phyloP scores from a whole-genome alignment of 2,329 filamentous ascomycete species.

The Cladophialophora carrionii region DNA sequence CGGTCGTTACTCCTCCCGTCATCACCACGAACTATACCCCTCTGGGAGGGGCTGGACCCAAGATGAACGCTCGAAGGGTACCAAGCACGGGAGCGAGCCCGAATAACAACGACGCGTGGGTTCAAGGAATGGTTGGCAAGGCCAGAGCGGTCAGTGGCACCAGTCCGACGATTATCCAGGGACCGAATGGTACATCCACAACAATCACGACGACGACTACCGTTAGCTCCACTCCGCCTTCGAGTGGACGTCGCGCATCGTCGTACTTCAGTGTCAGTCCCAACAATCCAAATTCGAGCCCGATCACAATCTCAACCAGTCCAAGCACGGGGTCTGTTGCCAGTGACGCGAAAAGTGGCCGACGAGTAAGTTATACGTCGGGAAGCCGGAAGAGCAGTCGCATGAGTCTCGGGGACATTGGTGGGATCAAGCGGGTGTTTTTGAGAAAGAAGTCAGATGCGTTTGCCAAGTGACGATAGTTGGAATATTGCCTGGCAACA shows the following conservation, averaged over 20 bases:
- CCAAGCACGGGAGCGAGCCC: conserved; percentile 46
- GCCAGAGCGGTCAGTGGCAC: conserved; percentile 42
- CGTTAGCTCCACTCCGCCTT: conserved; percentile 22
- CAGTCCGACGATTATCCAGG: conserved; percentile 23
- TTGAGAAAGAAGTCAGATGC: conserved; percentile 34
- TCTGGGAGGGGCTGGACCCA: conserved; percentile 52
- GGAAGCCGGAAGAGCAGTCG: conserved; percentile 25
- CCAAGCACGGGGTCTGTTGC: conserved; percentile 22
- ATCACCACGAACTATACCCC: conserved; percentile 43
- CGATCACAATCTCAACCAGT: conserved; percentile 25
- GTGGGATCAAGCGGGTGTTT: conserved; percentile 39
- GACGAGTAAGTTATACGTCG: conserved; percentile 16
- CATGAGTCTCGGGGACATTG: conserved; percentile 36
- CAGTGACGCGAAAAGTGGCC: conserved; percentile 18
- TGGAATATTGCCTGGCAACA: neutral
- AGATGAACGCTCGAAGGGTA: conserved; percentile 46
- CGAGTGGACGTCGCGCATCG: conserved; percentile 16
- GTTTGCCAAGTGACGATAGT: conserved; percentile 2
- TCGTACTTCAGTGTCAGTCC: conserved; percentile 22
- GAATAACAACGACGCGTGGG: conserved; percentile 52
- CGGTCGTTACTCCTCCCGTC: conserved; percentile 29
- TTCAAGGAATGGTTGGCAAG: conserved; percentile 52
- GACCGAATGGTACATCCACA: conserved; percentile 28
- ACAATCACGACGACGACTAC: conserved; percentile 35
- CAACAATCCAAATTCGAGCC: conserved; percentile 22